Evolutionary conservation across 192 early-diverging fungal genomes (phyloP).

Genomic region (Backusella liffmaniae): DNA sequence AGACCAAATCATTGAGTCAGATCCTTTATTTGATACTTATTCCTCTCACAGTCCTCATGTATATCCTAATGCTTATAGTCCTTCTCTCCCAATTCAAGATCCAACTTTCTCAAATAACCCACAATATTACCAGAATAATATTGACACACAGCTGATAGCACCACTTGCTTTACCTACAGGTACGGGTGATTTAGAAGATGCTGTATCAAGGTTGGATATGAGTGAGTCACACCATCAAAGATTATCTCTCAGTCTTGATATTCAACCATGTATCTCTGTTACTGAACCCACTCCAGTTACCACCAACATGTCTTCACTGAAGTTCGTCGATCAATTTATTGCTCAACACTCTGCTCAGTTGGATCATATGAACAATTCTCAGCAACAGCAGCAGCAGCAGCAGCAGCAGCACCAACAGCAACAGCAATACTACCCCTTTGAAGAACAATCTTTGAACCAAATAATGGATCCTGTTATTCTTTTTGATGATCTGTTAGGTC

Average conservation of each 20-base stretch:
- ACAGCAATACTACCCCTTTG: neutral
- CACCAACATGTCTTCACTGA: neutral
- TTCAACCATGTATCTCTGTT: slow-evolving; percentile 13
- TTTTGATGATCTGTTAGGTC: neutral
- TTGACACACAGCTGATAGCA: neutral
- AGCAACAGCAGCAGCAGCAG: neutral
- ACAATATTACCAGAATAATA: neutral
- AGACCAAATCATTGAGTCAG: neutral
- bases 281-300: slow-evolving; percentile 13
- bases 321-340: slow-evolving; percentile 12
- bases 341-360: neutral
- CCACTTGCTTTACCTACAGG: neutral
- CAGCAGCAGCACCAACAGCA: slow-evolving; percentile 6
- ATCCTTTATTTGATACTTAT: neutral
- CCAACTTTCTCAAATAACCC: neutral
- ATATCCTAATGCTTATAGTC: neutral
- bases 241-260: slow-evolving; percentile 10
- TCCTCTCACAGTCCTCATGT: neutral
- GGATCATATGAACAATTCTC: neutral
- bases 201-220: slow-evolving; percentile 9
- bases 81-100: neutral
- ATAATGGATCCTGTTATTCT: neutral
- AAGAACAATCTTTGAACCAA: neutral
- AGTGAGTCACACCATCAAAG: neutral
- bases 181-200: neutral